These are phyloP conservation scores for Proteromonas lacertae DNA, from an alignment of 352 stramenopile species.

Conservation along the genomic window DNA sequence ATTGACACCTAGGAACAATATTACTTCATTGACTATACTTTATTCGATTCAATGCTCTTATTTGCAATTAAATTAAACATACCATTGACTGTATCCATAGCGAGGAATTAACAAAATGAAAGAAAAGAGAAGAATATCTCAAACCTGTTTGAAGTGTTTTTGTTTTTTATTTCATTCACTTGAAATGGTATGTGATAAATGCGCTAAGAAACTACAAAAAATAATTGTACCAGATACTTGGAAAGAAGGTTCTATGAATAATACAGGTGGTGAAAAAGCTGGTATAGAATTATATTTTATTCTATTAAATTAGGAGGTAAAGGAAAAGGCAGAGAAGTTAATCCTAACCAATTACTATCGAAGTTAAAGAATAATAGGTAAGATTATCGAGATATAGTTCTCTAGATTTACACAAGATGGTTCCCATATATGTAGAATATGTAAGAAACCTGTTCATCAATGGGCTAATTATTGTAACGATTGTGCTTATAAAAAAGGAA, in stretches of 20 bases:
- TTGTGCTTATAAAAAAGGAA: not conserved
- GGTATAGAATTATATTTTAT: not conserved
- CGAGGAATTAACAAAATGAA: too few relatives aligned
- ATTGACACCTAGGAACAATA: too few relatives aligned
- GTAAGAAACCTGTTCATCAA: not conserved
- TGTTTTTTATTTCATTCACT: too few relatives aligned
- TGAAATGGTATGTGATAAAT: constrained; percentile 1
- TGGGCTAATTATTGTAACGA: not conserved
- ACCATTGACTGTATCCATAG: too few relatives aligned
- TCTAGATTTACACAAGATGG: too few relatives aligned
- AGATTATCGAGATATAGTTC: not conserved
- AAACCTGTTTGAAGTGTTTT: too few relatives aligned
- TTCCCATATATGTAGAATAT: not conserved
- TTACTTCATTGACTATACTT: too few relatives aligned
- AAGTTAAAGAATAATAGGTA: not conserved
- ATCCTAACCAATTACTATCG: not conserved
- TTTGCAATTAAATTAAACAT: too few relatives aligned
- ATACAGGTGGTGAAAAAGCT: not conserved
- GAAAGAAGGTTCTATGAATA: not conserved
- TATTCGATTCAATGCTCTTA: too few relatives aligned
- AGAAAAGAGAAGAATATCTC: too few relatives aligned
- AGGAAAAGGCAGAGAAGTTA: not conserved
- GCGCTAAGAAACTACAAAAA: not conserved
- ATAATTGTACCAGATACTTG: not conserved
- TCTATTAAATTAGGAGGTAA: not conserved